Evolutionary conservation across 768 basidiomycete species (phyloP).

Genomic region (Mycena indigotica): DNA sequence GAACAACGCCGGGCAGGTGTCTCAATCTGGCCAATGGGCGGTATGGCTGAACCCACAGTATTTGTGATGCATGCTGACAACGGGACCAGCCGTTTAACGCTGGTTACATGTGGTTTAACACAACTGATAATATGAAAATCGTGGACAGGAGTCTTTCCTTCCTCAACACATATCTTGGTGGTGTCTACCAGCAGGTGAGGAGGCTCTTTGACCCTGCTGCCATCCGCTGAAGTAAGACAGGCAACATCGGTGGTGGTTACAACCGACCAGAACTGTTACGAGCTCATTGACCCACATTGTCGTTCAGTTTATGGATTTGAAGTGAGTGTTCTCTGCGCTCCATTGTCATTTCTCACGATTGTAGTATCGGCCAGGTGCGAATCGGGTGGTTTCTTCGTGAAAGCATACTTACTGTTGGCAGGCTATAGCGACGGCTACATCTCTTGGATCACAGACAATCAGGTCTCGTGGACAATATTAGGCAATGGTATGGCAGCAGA

Average conservation of each 20-base stretch:
- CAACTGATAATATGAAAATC: constrained; percentile 58
- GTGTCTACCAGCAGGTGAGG: constrained; percentile 80
- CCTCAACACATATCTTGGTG: constrained; percentile 73
- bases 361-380: constrained; percentile 67
- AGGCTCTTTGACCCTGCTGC: constrained; percentile 49
- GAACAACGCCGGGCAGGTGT: constrained; percentile 52
- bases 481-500: constrained; percentile 65
- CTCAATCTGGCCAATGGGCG: constrained; percentile 83
- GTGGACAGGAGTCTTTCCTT: constrained; percentile 49
- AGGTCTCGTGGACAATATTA: constrained; percentile 71
- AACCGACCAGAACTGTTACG: constrained; percentile 73
- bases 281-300: constrained; percentile 44
- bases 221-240: constrained; percentile 52
- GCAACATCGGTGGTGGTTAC: neutral
- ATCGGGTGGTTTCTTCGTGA: constrained; percentile 54
- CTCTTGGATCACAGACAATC: constrained; percentile 70
- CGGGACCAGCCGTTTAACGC: constrained; percentile 72
- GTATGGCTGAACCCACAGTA: constrained; percentile 44
- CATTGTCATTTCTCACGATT: constrained; percentile 42
- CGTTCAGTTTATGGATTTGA: constrained; percentile 75
- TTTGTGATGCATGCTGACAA: neutral
- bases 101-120: constrained; percentile 70
- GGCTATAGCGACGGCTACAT: constrained; percentile 57
- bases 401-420: neutral
- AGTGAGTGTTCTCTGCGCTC: constrained; percentile 33